A percentile compares a stretch with the other conserved stretches of the same genome.
Conservation (phyloP, 129 eudicot species). For the Saposhnikovia divaricata region DNA sequence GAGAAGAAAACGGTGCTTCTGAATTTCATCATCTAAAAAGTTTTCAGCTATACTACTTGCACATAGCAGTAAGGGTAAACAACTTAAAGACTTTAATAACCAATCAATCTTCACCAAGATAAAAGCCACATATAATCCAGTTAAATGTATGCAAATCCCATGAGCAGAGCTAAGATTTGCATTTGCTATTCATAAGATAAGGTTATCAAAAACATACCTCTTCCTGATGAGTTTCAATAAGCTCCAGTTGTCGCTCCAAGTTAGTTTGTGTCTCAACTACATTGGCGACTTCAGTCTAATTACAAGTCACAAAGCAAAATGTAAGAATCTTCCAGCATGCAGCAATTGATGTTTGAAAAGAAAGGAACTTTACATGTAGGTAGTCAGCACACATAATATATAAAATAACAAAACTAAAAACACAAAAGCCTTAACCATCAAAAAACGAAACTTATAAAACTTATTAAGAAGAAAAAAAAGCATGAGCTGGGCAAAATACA, state of each 20-base stretch:
- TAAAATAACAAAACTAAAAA: neutral
- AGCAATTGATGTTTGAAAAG: neutral
- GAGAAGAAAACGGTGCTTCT: neutral
- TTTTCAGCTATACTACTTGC: neutral
- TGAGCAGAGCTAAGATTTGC: neutral
- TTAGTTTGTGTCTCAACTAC: conserved; percentile 84
- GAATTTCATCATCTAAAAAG: neutral
- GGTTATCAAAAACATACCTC: conserved; percentile 40
- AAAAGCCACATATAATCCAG: neutral
- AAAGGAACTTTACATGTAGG: neutral
- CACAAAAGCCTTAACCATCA: neutral
- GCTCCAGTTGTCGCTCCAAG: conserved; percentile 89
- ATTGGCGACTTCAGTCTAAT: conserved; percentile 88
- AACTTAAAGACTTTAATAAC: neutral
- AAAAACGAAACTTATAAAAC: neutral
- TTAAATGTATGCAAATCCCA: neutral
- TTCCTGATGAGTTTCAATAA: conserved; percentile 93
- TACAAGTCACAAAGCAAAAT: conserved; percentile 11
- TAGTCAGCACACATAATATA: conserved; percentile 1
- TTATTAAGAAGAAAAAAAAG: neutral
- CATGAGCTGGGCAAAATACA: too few relatives aligned
- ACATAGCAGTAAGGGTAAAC: neutral
- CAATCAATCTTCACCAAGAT: neutral
- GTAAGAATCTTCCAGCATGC: neutral
- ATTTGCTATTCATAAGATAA: neutral